Evolutionary conservation across 257 asterid genomes (phyloP).

Genomic region (Lycium barbarum): DNA sequence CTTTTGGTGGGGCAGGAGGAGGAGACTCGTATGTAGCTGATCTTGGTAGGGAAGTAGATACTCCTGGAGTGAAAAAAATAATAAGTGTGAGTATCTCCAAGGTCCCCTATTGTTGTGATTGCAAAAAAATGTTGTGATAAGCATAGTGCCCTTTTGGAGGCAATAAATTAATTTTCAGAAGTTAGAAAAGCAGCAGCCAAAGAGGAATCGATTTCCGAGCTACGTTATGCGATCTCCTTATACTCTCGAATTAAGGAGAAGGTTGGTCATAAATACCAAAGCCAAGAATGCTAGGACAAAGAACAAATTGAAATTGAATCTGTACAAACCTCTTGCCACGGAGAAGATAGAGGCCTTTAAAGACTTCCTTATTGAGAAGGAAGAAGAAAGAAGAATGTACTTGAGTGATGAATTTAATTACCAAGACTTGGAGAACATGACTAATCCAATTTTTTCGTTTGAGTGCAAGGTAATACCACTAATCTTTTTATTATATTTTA

Average conservation of each 20-base stretch:
- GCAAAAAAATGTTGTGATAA: neutral
- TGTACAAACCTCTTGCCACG: too few species aligned
- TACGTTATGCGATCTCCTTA: neutral
- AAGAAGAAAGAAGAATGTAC: too few species aligned
- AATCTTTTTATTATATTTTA: too few species aligned
- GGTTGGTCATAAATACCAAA: neutral
- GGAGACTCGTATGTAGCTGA: neutral
- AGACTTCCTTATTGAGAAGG: too few species aligned
- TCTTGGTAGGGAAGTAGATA: neutral
- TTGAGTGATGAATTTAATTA: too few species aligned
- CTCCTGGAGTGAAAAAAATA: neutral
- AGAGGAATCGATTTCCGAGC: neutral
- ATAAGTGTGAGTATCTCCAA: neutral
- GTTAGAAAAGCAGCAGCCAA: neutral
- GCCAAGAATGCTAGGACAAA: neutral
- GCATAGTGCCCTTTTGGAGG: neutral
- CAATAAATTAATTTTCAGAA: neutral
- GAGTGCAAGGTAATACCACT: neutral
- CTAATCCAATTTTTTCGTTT: neutral
- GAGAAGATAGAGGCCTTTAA: too few species aligned
- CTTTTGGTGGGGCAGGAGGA: neutral
- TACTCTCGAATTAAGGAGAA: neutral
- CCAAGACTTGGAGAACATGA: neutral
- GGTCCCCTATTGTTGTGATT: neutral
- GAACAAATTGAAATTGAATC: neutral